phyloP scores from a whole-genome alignment of 305 asterid genomes.

The Fraxinus greggii region DNA sequence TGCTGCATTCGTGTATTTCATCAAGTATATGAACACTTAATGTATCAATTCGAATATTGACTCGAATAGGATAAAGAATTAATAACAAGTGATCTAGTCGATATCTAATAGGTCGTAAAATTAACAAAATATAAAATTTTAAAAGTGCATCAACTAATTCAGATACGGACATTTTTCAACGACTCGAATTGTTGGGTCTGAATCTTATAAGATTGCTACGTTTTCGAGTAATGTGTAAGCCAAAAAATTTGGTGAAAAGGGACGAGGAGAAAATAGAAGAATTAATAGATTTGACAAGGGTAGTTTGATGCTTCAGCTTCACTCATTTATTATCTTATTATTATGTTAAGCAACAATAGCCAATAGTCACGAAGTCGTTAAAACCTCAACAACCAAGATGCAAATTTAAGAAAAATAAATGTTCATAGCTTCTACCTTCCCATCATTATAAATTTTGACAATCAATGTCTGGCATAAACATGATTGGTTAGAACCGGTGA shows the following conservation, averaged over 20 bases:
- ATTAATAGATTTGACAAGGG: background rate
- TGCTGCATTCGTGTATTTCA: background rate
- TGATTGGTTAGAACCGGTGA: background rate
- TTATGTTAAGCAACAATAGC: background rate
- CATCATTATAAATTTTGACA: background rate
- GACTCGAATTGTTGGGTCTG: background rate
- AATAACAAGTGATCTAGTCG: background rate
- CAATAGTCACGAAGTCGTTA: constrained; percentile 18
- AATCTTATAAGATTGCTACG: background rate
- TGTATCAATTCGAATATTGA: background rate
- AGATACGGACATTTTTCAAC: background rate
- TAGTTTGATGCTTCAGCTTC: constrained; percentile 6
- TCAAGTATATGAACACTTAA: background rate
- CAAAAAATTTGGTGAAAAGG: background rate
- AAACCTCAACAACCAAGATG: constrained; percentile 26
- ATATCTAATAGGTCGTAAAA: background rate
- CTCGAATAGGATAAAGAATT: background rate
- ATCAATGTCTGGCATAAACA: background rate
- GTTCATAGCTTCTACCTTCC: background rate
- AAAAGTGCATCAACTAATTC: background rate
- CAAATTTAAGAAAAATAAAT: background rate
- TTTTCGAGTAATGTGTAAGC: background rate
- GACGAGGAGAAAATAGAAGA: background rate
- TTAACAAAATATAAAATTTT: background rate
- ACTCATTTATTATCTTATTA: background rate